Evolutionary conservation across 345 rosid species (phyloP), one percentile per base, ranked within the genome.

Genomic region (Eucalyptus regnans): DNA sequence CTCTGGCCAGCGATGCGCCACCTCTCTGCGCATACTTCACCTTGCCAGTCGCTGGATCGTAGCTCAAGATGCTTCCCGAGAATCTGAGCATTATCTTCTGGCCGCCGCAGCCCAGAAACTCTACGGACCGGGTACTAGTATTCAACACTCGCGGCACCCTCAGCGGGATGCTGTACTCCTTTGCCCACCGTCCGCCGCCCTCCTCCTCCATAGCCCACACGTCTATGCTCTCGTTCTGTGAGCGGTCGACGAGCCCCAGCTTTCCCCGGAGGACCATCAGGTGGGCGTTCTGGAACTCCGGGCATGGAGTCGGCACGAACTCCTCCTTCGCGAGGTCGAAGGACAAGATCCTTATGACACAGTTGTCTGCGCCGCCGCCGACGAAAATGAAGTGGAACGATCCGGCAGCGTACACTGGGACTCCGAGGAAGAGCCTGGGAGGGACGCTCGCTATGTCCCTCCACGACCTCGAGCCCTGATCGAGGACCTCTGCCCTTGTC

Each of bases 311-410:
- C 9, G 9, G 56, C 23, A 0, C 56, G 56, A 52, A 52, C 56
- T 18, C 56, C 56, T 52, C 56, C 56, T 52, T 52, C 56, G 9
- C 0, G 23, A 52, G 56, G 56, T 52, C 56, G 56, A 52, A 52
- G 23, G 56, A 52, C 23, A 3, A 52, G 56, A 52, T 52, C 56
- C 0, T 52, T 52, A 7, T 0, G 56, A 0, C 56, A 7, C 9
- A 0, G 56, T 52, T 52, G 56, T 3, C 2, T 18, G 4, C 56
- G 56, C 3, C 6, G 29, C 0, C 4, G 12, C 5, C 27, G 12
- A 0, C 11, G 62, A 23, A 0, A 56, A 0, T 56, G 27, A 56
- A 56, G 62, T 56, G 62, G 62, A 56, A 7, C 62, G 62, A 23
- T 9, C 62, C 29, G 27, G 62, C 62, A 56, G 62, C 29, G 62